Evolutionary conservation across 1,284 basidiomycete species (phyloP).

Genomic region (Irpex sp.): DNA sequence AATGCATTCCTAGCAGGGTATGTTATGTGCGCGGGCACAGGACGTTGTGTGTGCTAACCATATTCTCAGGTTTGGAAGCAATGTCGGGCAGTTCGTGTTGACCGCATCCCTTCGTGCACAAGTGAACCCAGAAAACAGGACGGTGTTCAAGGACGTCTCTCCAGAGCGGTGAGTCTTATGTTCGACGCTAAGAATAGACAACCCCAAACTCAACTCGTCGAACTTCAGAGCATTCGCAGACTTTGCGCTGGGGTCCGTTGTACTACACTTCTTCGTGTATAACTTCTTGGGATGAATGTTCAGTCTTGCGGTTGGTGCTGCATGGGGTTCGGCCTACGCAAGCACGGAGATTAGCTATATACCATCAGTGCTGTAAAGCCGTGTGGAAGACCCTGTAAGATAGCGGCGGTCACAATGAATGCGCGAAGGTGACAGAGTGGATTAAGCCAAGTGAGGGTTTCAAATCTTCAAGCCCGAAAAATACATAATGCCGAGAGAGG

Average conservation of each 20-base stretch:
- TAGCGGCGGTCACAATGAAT: no score
- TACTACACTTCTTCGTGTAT: conserved; percentile 98
- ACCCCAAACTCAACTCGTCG: neutral
- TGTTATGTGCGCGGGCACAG: conserved; percentile 24
- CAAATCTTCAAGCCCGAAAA: neutral
- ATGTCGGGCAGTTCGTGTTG: conserved; percentile 96
- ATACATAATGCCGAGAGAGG: neutral
- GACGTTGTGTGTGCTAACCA: neutral
- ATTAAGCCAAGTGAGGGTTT: neutral
- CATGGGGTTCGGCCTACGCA: conserved; percentile 1
- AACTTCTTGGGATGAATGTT: conserved; percentile 83
- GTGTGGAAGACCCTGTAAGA: neutral
- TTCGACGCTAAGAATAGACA: neutral
- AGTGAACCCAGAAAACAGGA: conserved; percentile 82
- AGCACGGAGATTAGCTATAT: neutral
- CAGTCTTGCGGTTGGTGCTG: neutral
- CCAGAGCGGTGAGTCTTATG: conserved; percentile 77
- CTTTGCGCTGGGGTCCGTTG: conserved; percentile 90
- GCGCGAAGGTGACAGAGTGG: neutral
- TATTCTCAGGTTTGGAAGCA: conserved; percentile 77
- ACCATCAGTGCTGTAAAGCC: neutral
- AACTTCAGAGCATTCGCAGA: conserved; percentile 87
- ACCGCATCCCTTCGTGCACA: conserved; percentile 90
- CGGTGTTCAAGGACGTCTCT: conserved; percentile 87
- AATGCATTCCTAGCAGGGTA: conserved; percentile 97